Conservation (phyloP, 495 filamentous ascomycete species). For the Jackrogersella minutella region DNA sequence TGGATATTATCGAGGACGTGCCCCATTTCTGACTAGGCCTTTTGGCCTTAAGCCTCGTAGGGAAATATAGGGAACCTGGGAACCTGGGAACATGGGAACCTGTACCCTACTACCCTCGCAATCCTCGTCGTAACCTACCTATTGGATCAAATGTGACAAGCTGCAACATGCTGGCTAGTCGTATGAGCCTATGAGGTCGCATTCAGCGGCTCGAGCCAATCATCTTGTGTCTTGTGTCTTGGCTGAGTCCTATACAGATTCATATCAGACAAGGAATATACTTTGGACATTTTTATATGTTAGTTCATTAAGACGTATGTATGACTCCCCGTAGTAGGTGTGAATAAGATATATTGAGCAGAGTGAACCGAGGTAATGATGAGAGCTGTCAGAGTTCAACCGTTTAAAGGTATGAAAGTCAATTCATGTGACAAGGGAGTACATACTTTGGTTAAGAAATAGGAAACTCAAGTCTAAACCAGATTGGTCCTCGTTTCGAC, state of each 20-base stretch:
- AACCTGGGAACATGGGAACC: too few relatives aligned
- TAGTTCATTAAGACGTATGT: too few relatives aligned
- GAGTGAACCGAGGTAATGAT: too few relatives aligned
- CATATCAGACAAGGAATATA: too few relatives aligned
- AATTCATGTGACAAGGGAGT: background rate
- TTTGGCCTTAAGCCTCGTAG: constrained; percentile 18
- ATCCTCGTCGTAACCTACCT: background rate
- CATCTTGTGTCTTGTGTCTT: background rate
- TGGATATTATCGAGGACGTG: background rate
- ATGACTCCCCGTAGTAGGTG: too few relatives aligned
- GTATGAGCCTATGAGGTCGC: constrained; percentile 23
- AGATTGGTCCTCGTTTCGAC: constrained; percentile 3
- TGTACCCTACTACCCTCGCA: background rate
- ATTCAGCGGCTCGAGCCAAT: background rate
- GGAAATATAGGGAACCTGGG: constrained; percentile 17
- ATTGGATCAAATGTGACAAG: constrained; percentile 1
- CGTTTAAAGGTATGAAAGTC: too few relatives aligned
- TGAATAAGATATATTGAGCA: too few relatives aligned
- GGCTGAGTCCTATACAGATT: background rate
- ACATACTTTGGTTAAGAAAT: background rate
- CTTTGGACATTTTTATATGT: too few relatives aligned
- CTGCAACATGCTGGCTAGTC: constrained; percentile 17
- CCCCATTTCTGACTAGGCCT: too few relatives aligned
- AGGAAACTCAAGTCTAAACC: background rate
- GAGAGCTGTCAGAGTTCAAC: too few relatives aligned